phyloP scores from a whole-genome alignment of 2,329 filamentous ascomycete species.

The Madurella fahalii region DNA sequence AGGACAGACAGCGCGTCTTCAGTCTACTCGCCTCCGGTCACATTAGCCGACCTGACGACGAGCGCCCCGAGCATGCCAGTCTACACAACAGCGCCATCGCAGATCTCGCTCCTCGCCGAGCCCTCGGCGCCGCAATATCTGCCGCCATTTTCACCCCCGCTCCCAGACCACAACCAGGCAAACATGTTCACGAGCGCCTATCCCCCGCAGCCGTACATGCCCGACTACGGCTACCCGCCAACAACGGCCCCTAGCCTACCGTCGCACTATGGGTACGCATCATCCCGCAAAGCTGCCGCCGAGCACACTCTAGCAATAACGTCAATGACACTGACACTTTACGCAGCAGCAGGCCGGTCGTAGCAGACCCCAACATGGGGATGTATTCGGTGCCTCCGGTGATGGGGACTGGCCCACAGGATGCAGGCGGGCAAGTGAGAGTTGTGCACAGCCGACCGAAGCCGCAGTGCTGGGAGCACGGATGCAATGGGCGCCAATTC shows the following conservation, averaged over 20 bases:
- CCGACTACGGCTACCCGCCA: conserved; percentile 31
- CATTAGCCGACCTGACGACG: conserved; percentile 40
- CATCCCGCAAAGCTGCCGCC: not conserved
- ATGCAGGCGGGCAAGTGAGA: conserved; percentile 49
- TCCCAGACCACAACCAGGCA: conserved; percentile 39
- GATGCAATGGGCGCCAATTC: conserved; percentile 92
- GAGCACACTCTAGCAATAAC: not conserved
- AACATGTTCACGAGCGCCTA: conserved; percentile 33
- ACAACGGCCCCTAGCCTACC: conserved; percentile 28
- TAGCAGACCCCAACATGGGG: conserved; percentile 24
- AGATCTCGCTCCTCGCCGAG: conserved; percentile 50
- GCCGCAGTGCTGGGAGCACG: conserved; percentile 95
- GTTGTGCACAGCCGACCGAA: conserved; percentile 79
- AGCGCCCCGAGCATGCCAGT: conserved; percentile 41
- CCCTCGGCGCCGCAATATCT: conserved; percentile 45
- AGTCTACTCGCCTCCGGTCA: conserved; percentile 39
- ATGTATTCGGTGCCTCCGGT: conserved; percentile 32
- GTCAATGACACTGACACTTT: conserved; percentile 6
- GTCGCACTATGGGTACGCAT: conserved; percentile 33
- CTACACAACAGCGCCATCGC: conserved; percentile 49
- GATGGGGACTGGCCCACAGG: conserved; percentile 22
- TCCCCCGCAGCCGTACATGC: conserved; percentile 32
- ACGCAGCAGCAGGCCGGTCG: conserved; percentile 16
- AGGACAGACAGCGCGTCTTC: conserved; percentile 43
- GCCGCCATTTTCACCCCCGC: conserved; percentile 46